Conservation (phyloP, 108 stramenopile genomes). For the Bacterosira constricta region DNA sequence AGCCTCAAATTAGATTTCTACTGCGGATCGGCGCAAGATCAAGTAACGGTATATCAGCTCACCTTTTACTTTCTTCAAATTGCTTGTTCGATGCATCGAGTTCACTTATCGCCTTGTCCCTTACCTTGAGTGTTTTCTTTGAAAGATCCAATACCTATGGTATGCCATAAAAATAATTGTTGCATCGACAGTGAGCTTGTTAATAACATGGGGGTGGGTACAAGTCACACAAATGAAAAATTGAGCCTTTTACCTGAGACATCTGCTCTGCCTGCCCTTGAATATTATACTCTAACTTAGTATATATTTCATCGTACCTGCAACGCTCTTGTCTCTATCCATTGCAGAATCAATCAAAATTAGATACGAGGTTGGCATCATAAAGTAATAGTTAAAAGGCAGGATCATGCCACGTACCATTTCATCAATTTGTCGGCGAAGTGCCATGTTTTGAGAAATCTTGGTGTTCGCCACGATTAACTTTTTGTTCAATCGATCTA, state of each 20-base stretch:
- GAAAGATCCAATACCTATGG: not conserved
- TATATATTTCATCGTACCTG: not conserved
- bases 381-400: too few species aligned
- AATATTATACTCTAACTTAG: not conserved
- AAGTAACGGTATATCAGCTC: not conserved
- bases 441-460: not conserved
- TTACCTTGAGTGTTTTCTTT: not conserved
- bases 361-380: too few species aligned
- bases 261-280: not conserved
- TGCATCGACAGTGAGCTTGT: too few species aligned
- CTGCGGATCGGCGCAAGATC: not conserved
- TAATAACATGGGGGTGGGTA: too few species aligned
- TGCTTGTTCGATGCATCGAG: not conserved
- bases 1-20: not conserved
- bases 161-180: too few species aligned
- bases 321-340: not conserved
- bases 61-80: not conserved
- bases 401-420: too few species aligned
- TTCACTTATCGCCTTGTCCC: not conserved
- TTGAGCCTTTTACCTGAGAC: too few species aligned
- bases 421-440: not conserved
- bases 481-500: not conserved
- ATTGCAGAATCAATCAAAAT: too few species aligned
- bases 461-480: not conserved
- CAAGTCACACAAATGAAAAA: too few species aligned